Evolutionary conservation across 129 eudicot species (phyloP).

Genomic region (Tagetes erecta): DNA sequence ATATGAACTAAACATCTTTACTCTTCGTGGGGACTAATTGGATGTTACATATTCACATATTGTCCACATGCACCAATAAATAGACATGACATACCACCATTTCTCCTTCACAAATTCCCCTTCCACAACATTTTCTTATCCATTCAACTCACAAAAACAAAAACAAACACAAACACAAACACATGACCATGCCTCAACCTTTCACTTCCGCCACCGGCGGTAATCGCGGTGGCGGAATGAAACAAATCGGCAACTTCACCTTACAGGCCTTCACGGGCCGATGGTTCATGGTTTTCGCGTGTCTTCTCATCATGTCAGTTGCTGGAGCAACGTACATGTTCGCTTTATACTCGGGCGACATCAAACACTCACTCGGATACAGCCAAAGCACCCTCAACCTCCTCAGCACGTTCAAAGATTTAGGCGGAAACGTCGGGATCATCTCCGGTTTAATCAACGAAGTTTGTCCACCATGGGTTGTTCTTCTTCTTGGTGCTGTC

Average conservation of each 20-base stretch:
- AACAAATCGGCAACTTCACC: conserved; percentile 31
- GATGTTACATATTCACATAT: too few species aligned
- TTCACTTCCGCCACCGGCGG: conserved; percentile 3
- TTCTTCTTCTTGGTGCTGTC: conserved; percentile 60
- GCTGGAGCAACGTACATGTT: conserved; percentile 78
- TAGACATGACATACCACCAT: neutral
- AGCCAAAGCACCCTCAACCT: conserved; percentile 83
- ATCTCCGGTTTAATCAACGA: conserved; percentile 73
- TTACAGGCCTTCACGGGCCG: conserved; percentile 55
- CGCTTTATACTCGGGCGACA: conserved; percentile 72
- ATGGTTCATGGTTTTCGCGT: conserved; percentile 87
- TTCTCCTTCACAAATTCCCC: too few species aligned
- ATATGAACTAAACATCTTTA: too few species aligned
- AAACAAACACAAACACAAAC: neutral
- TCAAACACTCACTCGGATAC: conserved; percentile 67
- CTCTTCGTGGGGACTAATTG: too few species aligned
- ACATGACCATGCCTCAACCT: conserved; percentile 24
- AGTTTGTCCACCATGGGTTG: conserved; percentile 80
- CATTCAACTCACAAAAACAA: neutral
- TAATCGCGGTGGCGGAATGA: conserved; percentile 19
- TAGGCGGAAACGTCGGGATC: conserved; percentile 72
- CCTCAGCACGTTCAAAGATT: conserved; percentile 67
- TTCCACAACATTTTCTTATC: conserved; percentile 12
- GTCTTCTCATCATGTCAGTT: conserved; percentile 65
- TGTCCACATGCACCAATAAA: neutral